phyloP scores from a whole-genome alignment of 2,329 filamentous ascomycete genomes.

The Emmonsiellopsis sp. region DNA sequence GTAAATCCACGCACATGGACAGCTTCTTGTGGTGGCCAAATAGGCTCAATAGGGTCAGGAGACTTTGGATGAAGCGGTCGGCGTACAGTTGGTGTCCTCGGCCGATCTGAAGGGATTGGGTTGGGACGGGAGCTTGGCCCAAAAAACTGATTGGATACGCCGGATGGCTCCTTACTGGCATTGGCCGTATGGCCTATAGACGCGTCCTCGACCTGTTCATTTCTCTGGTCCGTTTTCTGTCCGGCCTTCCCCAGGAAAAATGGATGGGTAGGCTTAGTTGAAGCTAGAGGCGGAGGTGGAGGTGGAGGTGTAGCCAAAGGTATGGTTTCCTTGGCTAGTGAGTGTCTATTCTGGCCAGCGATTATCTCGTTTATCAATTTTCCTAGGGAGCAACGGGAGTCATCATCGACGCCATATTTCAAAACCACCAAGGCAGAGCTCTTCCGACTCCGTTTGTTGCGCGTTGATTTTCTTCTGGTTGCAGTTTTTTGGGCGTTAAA shows the following conservation, averaged over 20 bases:
- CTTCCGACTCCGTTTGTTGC: constrained; percentile 23
- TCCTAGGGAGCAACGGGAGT: constrained; percentile 42
- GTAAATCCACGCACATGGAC: constrained; percentile 42
- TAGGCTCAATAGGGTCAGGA: constrained; percentile 23
- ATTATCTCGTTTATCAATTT: constrained; percentile 56
- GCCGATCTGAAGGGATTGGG: neutral
- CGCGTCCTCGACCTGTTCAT: neutral
- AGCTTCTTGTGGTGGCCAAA: constrained; percentile 31
- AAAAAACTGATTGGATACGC: neutral
- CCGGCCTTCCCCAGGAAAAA: constrained; percentile 56
- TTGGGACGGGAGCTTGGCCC: neutral
- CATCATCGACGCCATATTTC: constrained; percentile 47
- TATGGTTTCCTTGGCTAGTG: neutral
- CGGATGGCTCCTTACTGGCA: neutral
- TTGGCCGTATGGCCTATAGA: neutral
- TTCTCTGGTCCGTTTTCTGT: constrained; percentile 10
- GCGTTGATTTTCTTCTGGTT: neutral
- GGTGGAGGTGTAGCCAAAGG: neutral
- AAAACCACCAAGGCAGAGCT: constrained; percentile 41
- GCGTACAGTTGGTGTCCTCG: neutral
- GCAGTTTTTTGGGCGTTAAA: constrained; percentile 11
- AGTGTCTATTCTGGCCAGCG: constrained; percentile 23
- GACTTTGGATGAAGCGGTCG: neutral
- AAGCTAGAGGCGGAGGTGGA: constrained; percentile 9
- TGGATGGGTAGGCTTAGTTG: constrained; percentile 50